A percentile compares a stretch with the other conserved stretches of the same genome.
Evolutionary conservation across 1,139 yeast species (phyloP).

Genomic region (Kodamaea suecica): DNA sequence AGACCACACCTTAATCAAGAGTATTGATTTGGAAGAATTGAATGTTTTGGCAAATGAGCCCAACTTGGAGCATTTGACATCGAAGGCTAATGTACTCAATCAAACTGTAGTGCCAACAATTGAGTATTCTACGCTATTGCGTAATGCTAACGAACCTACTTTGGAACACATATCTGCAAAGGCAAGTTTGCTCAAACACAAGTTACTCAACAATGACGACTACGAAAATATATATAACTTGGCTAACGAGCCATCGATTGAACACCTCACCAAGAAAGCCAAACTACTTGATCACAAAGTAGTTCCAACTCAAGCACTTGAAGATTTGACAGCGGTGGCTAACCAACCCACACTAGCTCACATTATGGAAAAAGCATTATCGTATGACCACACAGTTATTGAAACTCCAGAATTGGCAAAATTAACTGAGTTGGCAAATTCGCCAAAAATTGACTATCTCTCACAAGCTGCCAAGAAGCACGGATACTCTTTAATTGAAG

Average conservation of each 20-base stretch:
- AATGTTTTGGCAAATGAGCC: constrained; percentile 16
- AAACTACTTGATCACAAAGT: constrained; percentile 16
- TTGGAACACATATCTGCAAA: constrained; percentile 13
- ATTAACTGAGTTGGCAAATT: constrained; percentile 11
- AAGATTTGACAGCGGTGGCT: constrained; percentile 13
- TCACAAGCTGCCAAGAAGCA: constrained; percentile 10
- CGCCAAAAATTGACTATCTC: constrained; percentile 16
- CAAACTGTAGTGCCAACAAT: constrained; percentile 19
- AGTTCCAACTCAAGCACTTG: constrained; percentile 16
- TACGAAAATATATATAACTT: constrained; percentile 14
- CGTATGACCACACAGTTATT: constrained; percentile 3
- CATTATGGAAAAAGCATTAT: constrained; percentile 7
- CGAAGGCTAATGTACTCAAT: constrained; percentile 14
- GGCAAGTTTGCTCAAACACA: constrained; percentile 9
- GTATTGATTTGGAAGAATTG: constrained; percentile 18
- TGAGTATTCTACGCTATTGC: constrained; percentile 12
- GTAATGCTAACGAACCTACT: constrained; percentile 15
- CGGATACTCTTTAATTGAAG: constrained; percentile 19
- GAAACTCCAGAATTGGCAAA: constrained; percentile 4
- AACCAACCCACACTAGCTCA: constrained; percentile 15
- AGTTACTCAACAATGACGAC: constrained; percentile 13
- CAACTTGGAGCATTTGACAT: constrained; percentile 13
- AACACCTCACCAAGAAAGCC: constrained; percentile 20
- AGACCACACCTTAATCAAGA: constrained; percentile 14
- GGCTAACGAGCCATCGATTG: constrained; percentile 21